Conservation (phyloP, 129 eudicot genomes). For the Artemisia tridentata region DNA sequence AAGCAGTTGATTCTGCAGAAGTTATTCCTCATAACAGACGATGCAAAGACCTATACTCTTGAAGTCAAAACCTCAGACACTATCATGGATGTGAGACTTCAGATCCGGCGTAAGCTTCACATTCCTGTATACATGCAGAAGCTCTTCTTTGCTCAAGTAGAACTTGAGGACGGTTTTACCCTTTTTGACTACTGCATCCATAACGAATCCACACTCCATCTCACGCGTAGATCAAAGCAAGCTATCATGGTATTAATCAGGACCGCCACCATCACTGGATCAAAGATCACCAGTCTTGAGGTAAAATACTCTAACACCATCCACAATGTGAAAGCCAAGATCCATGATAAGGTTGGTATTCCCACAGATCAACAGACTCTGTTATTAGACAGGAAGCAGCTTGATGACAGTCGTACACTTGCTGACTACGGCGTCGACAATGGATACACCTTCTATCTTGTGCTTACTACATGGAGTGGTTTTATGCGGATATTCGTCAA, state of each 20-base stretch:
- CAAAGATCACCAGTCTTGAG: conserved; percentile 23
- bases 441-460: no score
- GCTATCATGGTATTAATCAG: conserved; percentile 26
- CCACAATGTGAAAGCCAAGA: conserved; percentile 29
- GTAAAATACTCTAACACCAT: conserved; percentile 31
- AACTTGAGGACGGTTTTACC: conserved; percentile 21
- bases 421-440: conserved; percentile 10
- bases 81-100: conserved; percentile 46
- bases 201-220: conserved; percentile 25
- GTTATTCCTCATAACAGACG: conserved; percentile 44
- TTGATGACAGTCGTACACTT: conserved; percentile 16
- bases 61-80: conserved; percentile 54
- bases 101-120: conserved; percentile 49
- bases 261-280: conserved; percentile 5
- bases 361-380: conserved; percentile 29
- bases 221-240: conserved; percentile 6
- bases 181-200: conserved; percentile 27
- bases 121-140: conserved; percentile 24
- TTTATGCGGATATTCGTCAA: no score
- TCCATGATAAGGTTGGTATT: conserved; percentile 24
- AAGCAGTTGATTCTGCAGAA: background rate
- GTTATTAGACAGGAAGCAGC: conserved; percentile 26
- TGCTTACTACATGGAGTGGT: no score
- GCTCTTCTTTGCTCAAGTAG: conserved; percentile 22
- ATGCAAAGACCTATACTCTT: conserved; percentile 49